phyloP scores from a whole-genome alignment of 805 yeast species.

The Myxozyma melibiosi region DNA sequence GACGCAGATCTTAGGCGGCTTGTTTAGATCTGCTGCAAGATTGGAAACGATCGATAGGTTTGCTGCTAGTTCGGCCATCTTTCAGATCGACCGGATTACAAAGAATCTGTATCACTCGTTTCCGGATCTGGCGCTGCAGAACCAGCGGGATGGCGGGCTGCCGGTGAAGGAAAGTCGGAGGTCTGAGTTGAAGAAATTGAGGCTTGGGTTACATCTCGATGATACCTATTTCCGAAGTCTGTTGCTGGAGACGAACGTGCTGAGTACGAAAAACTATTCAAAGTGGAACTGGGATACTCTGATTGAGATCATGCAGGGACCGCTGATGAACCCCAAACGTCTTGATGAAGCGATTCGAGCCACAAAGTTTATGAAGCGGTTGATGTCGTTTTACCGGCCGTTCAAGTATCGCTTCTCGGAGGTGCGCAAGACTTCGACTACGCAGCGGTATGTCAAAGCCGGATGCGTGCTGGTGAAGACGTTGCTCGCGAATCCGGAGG shows the following conservation, averaged over 20 bases:
- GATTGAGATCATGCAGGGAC: slow-evolving; percentile 75
- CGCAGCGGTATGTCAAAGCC: slow-evolving; percentile 62
- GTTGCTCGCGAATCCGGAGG: slow-evolving; percentile 63
- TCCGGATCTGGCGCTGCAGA: slow-evolving; percentile 11
- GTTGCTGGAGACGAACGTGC: slow-evolving; percentile 67
- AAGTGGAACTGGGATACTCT: slow-evolving; percentile 89
- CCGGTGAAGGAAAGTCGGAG: slow-evolving; percentile 11
- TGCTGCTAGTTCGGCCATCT: slow-evolving; percentile 47
- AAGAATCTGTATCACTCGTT: slow-evolving; percentile 33
- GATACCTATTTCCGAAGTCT: slow-evolving; percentile 68
- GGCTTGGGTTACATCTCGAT: slow-evolving; percentile 52
- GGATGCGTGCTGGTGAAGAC: slow-evolving; percentile 77
- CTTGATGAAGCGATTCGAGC: slow-evolving; percentile 76
- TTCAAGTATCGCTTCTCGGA: slow-evolving; percentile 78
- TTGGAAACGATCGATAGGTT: slow-evolving; percentile 32
- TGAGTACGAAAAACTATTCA: slow-evolving; percentile 73
- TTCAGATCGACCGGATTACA: slow-evolving; percentile 51
- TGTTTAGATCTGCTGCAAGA: slow-evolving; percentile 37
- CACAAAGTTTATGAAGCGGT: slow-evolving; percentile 82
- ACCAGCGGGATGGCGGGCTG: slow-evolving; percentile 1
- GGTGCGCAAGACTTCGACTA: slow-evolving; percentile 52
- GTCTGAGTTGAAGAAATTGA: slow-evolving; percentile 36
- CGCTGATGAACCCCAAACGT: slow-evolving; percentile 68
- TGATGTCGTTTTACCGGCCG: slow-evolving; percentile 87
- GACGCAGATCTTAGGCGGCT: slow-evolving; percentile 36